Percentiles rank a stretch among this genome's conserved stretches.
phyloP scores from a whole-genome alignment of 805 yeast species.

The Schwanniomyces pseudopolymorphus region DNA sequence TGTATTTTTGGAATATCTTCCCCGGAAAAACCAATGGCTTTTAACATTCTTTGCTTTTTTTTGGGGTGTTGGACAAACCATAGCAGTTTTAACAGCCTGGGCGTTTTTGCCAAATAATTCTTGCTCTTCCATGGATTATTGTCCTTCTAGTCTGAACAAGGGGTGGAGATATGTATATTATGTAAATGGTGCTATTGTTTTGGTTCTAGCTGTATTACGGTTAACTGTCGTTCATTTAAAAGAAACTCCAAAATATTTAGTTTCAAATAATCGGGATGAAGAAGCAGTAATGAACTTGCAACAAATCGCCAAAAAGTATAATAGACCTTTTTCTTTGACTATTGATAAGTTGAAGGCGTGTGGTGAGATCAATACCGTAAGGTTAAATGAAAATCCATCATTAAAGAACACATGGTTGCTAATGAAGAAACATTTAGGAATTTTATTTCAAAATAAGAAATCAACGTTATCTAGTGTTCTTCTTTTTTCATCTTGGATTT shows the following conservation, averaged over 20 bases:
- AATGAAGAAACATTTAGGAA: slow-evolving; percentile 34
- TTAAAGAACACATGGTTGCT: slow-evolving; percentile 19
- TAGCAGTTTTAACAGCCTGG: slow-evolving; percentile 55
- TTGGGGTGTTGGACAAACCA: slow-evolving; percentile 66
- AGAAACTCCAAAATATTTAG: slow-evolving; percentile 59
- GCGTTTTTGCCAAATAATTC: slow-evolving; percentile 52
- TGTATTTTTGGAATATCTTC: slow-evolving; percentile 53
- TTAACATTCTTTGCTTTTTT: slow-evolving; percentile 49
- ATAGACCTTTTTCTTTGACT: slow-evolving; percentile 43
- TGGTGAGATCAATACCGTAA: slow-evolving; percentile 34
- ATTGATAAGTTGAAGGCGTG: slow-evolving; percentile 44
- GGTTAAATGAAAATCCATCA: slow-evolving; percentile 19
- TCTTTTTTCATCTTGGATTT: slow-evolving; percentile 48
- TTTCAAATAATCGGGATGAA: slow-evolving; percentile 52
- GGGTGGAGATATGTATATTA: slow-evolving; percentile 63
- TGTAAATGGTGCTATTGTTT: slow-evolving; percentile 51
- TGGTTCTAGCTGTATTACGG: slow-evolving; percentile 32
- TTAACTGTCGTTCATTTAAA: slow-evolving; percentile 36
- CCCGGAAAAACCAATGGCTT: slow-evolving; percentile 50
- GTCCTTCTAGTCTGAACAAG: slow-evolving; percentile 49
- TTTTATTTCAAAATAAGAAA: slow-evolving; percentile 43
- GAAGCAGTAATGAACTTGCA: slow-evolving; percentile 46
- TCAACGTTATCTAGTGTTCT: slow-evolving; percentile 43
- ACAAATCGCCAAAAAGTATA: slow-evolving; percentile 47
- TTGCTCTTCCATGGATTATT: slow-evolving; percentile 40